Evolutionary conservation across 2,329 filamentous ascomycete species (phyloP).

Genomic region (Coniochaeta sp.): DNA sequence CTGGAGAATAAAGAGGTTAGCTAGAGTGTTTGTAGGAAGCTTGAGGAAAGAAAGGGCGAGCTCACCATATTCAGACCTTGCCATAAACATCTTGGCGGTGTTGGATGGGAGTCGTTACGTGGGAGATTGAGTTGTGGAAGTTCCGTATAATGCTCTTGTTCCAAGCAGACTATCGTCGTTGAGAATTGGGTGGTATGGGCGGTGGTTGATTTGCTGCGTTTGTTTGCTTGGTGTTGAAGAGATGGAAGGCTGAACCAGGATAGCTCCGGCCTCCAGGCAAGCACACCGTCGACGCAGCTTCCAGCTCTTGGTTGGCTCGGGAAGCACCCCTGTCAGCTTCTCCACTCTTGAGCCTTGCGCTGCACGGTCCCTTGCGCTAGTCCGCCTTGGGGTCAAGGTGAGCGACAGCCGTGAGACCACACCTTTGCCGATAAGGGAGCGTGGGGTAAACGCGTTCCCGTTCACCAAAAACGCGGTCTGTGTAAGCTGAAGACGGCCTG

Average conservation of each 20-base stretch:
- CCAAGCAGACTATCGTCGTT: neutral
- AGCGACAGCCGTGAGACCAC: neutral
- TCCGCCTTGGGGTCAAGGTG: neutral
- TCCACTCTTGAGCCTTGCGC: neutral
- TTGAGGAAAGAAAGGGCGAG: constrained; percentile 11
- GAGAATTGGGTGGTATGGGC: neutral
- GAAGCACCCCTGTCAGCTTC: neutral
- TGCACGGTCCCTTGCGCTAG: neutral
- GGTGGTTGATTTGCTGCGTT: neutral
- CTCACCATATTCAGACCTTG: constrained; percentile 99
- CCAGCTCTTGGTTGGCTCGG: constrained; percentile 5
- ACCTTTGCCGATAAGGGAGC: neutral
- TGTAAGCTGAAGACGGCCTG: neutral
- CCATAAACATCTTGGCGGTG: constrained; percentile 88
- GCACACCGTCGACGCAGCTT: constrained; percentile 17
- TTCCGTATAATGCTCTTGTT: neutral
- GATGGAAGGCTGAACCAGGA: constrained; percentile 1
- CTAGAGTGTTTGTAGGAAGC: constrained; percentile 8
- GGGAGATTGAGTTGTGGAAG: neutral
- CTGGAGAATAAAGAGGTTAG: constrained; percentile 43
- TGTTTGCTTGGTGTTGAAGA: neutral
- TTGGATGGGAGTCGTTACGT: constrained; percentile 17
- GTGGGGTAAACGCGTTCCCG: constrained; percentile 3
- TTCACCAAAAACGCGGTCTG: constrained; percentile 2
- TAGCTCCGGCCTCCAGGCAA: constrained; percentile 16